Percentiles rank a stretch among this genome's conserved stretches.
Conservation (phyloP, 192 early-diverging fungal genomes). For the Cetraspora pellucida region DNA sequence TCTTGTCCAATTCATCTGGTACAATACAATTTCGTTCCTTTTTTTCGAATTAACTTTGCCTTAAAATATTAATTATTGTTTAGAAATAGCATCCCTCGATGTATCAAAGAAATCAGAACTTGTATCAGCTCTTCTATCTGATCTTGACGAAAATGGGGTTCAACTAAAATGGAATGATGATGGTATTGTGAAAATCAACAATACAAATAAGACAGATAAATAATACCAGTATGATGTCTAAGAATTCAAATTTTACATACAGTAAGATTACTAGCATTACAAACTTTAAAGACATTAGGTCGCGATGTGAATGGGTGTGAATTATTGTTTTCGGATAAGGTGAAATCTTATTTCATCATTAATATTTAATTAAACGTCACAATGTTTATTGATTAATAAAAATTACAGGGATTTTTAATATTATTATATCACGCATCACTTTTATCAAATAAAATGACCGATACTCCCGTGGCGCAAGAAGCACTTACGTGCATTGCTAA, state of each 20-base stretch:
- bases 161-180: conserved; percentile 22
- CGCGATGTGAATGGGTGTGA: conserved; percentile 62
- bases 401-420: conserved; percentile 40
- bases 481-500: conserved; percentile 75
- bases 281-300: conserved; percentile 61
- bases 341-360: conserved; percentile 30
- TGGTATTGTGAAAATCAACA: background rate
- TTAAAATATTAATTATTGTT: background rate
- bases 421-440: conserved; percentile 43
- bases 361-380: background rate
- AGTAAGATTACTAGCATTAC: conserved; percentile 56
- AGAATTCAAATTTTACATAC: conserved; percentile 1
- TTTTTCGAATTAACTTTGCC: background rate
- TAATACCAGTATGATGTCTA: background rate
- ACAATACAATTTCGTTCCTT: background rate
- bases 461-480: conserved; percentile 45
- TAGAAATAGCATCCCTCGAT: background rate
- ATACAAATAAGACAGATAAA: background rate
- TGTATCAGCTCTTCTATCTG: conserved; percentile 6
- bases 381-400: background rate
- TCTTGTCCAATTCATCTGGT: conserved; percentile 14
- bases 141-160: conserved; percentile 26
- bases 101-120: background rate
- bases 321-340: conserved; percentile 56
- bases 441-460: conserved; percentile 34